A percentile compares a stretch with the other conserved stretches of the same genome.
Conservation (phyloP, 495 filamentous ascomycete species). For the Neurospora sp. region DNA sequence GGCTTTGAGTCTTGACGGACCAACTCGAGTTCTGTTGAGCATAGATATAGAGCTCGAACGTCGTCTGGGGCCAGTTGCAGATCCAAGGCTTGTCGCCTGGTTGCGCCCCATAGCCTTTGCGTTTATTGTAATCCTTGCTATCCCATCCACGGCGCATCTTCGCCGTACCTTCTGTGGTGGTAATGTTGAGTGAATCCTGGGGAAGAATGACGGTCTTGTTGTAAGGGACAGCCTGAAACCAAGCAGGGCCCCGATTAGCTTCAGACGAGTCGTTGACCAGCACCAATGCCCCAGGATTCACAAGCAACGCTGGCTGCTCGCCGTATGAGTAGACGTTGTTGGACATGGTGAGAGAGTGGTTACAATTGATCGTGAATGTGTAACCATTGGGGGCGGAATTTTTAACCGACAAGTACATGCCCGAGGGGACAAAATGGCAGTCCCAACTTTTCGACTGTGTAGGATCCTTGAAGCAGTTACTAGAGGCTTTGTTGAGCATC, state of each 20-base stretch:
- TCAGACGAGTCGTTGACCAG: slow-evolving; percentile 56
- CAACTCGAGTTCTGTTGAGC: slow-evolving; percentile 45
- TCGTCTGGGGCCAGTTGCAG: slow-evolving; percentile 78
- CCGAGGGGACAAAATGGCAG: slow-evolving; percentile 40
- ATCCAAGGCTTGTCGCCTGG: slow-evolving; percentile 69
- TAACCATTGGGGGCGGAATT: slow-evolving; percentile 18
- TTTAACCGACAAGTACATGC: slow-evolving; percentile 21
- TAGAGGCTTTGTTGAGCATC: slow-evolving; percentile 43
- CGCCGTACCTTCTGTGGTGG: slow-evolving; percentile 2
- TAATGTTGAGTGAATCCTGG: slow-evolving; percentile 36
- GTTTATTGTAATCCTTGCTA: slow-evolving; percentile 23
- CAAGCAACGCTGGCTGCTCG: slow-evolving; percentile 55
- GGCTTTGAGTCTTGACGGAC: slow-evolving; percentile 5
- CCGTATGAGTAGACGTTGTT: slow-evolving; percentile 52
- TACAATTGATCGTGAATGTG: slow-evolving; percentile 23
- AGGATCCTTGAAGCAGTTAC: slow-evolving; percentile 54
- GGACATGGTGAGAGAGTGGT: slow-evolving; percentile 19
- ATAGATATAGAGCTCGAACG: slow-evolving; percentile 76
- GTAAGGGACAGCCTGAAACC: slow-evolving; percentile 58
- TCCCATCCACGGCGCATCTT: slow-evolving; percentile 8
- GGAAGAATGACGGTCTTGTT: slow-evolving; percentile 75
- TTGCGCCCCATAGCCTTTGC: slow-evolving; percentile 38
- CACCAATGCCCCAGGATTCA: slow-evolving; percentile 37
- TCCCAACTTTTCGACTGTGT: slow-evolving; percentile 58
- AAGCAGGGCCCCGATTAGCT: slow-evolving; percentile 57